Evolutionary conservation across 139 green algal species (phyloP), one percentile per base, ranked within the genome.

Genomic region (Chlamydomonas sphaeroides): DNA sequence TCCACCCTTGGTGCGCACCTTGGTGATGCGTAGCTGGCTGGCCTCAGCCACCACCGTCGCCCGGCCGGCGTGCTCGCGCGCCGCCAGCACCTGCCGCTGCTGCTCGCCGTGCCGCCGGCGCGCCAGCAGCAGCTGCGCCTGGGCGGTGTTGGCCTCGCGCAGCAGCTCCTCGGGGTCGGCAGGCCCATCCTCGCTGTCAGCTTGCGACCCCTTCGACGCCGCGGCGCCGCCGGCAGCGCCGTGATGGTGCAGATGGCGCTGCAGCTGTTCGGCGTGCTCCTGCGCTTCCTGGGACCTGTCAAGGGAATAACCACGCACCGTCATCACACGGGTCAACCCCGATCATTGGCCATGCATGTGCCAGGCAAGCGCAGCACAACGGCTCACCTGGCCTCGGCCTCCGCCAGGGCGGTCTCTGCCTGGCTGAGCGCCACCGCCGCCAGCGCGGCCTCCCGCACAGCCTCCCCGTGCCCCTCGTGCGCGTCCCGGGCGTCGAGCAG

Each of bases 1-100:
- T n/a, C n/a, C n/a, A 26, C 5, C 53, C 53, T n/a, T 61, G 15
- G 53, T 67, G 35, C 71, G 0, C 57, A 82, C 75, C 75, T 72
- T 82, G 25, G 33, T 73, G 26, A 82, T 48, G n/a, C 75, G 62
- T 6, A 82, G 75, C 45, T 82, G 75, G 75, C 75, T 53, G 3
- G 62, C 38, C 23, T 82, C 57, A 14, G 25, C 75, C 4, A 42
- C 42, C 1, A 72, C 7, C 23, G 72, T 62, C 2, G 75, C 75
- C 39, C 51, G 61, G 7, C 42, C 62, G 3, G 23, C 7, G 25
- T 33, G 42, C 32, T 5, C 11, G 7, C 75, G 62, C 1, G 18
- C 10, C 1, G 10, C 32, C 23, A 49, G 32, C 23, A 65, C 32
- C 7, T 51, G 61, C 42, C 30, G 33, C 25, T 82, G 56, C 10